These are phyloP conservation scores for Drechslerella dactyloides DNA, from an alignment of 2,329 filamentous ascomycete genomes.

Conservation along the genomic window DNA sequence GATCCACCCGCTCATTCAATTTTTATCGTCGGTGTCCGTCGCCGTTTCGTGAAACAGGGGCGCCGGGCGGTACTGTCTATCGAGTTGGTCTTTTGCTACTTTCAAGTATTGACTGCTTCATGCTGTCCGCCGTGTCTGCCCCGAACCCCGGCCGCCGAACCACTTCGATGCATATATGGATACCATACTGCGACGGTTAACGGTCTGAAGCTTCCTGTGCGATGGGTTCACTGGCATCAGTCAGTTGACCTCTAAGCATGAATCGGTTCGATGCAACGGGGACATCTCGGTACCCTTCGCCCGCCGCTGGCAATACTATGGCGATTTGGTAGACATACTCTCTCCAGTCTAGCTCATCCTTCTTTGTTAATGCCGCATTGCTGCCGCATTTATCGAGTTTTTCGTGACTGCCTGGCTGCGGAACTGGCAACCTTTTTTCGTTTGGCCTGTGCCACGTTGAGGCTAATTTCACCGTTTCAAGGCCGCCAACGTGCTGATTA, in stretches of 20 bases:
- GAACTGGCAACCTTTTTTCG: not conserved
- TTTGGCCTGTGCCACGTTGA: too few species aligned
- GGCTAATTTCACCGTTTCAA: too few species aligned
- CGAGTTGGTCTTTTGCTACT: too few species aligned
- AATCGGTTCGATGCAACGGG: not conserved
- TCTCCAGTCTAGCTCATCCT: not conserved
- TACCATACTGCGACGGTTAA: not conserved
- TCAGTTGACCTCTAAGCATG: too few species aligned
- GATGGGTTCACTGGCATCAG: too few species aligned
- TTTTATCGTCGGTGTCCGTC: not conserved
- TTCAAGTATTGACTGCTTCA: too few species aligned
- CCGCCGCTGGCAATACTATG: not conserved
- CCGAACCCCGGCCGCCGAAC: too few species aligned
- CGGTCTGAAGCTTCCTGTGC: not conserved
- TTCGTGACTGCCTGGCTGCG: not conserved
- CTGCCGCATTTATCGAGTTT: not conserved
- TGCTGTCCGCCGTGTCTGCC: too few species aligned
- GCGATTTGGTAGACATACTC: conserved; percentile 2
- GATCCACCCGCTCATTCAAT: not conserved
- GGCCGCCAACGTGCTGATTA: too few species aligned
- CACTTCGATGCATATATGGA: too few species aligned
- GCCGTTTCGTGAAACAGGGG: conserved; percentile 45
- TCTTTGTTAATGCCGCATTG: not conserved
- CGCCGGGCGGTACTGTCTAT: conserved; percentile 10
- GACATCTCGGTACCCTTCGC: conserved; percentile 3